phyloP scores from a whole-genome alignment of 192 early-diverging fungal species.

The Dissophora globulifera region DNA sequence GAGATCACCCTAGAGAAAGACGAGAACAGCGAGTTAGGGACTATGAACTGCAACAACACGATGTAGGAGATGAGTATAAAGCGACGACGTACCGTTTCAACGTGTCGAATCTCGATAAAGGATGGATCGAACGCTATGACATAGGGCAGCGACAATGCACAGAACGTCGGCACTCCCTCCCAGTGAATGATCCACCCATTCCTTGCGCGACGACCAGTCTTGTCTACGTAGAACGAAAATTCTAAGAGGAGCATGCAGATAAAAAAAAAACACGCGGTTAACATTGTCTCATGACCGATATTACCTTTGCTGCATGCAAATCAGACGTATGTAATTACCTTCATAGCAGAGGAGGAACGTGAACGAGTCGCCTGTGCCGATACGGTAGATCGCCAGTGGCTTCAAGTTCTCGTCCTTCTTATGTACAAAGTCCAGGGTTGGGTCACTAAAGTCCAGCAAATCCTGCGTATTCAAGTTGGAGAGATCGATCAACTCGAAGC shows the following conservation, averaged over 20 bases:
- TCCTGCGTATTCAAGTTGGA: constrained; percentile 86
- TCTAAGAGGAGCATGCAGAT: constrained; percentile 57
- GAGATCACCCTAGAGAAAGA: constrained; percentile 58
- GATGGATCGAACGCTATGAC: constrained; percentile 89
- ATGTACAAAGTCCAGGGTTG: constrained; percentile 79
- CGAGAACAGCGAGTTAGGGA: too few relatives aligned
- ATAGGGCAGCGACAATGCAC: constrained; percentile 85
- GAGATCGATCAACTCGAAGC: constrained; percentile 94
- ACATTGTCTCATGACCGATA: too few relatives aligned
- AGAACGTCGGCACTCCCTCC: constrained; percentile 88
- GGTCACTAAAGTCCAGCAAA: constrained; percentile 87
- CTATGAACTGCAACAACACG: too few relatives aligned
- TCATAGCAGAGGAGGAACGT: constrained; percentile 91
- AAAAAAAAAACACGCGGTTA: too few relatives aligned
- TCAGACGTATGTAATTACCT: too few relatives aligned
- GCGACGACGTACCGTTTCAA: constrained; percentile 67
- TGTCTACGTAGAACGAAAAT: constrained; percentile 93
- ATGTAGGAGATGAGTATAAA: constrained; percentile 61
- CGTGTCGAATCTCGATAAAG: constrained; percentile 91
- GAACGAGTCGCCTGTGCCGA: constrained; percentile 69
- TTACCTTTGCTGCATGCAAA: too few relatives aligned
- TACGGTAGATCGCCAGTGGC: constrained; percentile 86
- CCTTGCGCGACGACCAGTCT: constrained; percentile 79
- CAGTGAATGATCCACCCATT: constrained; percentile 86
- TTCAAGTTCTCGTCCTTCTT: constrained; percentile 77